A percentile compares a stretch with the other conserved stretches of the same genome.
These are phyloP conservation scores for Ophiocordyceps robertsii DNA, from an alignment of 2,329 filamentous ascomycete species.

Conservation along the genomic window DNA sequence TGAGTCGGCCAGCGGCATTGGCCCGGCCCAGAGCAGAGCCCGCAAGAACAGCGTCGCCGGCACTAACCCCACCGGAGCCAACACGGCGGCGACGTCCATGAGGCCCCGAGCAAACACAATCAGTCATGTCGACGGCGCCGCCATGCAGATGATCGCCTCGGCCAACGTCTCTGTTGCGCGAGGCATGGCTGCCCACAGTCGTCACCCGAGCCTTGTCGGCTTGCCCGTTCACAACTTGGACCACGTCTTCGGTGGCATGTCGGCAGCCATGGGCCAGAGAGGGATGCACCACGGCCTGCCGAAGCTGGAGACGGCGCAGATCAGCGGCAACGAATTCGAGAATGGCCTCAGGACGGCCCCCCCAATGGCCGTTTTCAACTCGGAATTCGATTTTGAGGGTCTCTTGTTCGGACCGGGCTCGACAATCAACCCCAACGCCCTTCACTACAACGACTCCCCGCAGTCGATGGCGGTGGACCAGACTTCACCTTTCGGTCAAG, in stretches of 20 bases:
- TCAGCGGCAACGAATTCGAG: conserved; percentile 50
- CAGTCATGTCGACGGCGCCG: conserved; percentile 72
- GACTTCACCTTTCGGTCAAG: conserved; percentile 44
- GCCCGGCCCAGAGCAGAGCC: conserved; percentile 55
- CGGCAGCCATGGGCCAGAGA: conserved; percentile 51
- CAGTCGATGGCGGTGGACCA: conserved; percentile 51
- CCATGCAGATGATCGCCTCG: conserved; percentile 58
- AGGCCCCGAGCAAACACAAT: conserved; percentile 91
- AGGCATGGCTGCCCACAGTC: conserved; percentile 45
- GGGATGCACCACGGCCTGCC: conserved; percentile 55
- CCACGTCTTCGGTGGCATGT: conserved; percentile 62
- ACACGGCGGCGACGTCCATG: conserved; percentile 43
- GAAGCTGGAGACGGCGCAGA: conserved; percentile 68
- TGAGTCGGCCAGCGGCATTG: conserved; percentile 70
- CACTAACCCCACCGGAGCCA: conserved; percentile 27
- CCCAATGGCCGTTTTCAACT: conserved; percentile 45
- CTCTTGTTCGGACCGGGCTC: conserved; percentile 55
- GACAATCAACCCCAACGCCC: conserved; percentile 56
- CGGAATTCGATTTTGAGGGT: conserved; percentile 34
- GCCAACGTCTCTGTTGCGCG: conserved; percentile 39
- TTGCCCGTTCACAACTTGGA: conserved; percentile 45
- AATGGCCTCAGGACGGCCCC: conserved; percentile 69
- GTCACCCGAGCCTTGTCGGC: conserved; percentile 62
- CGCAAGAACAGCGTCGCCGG: conserved; percentile 85
- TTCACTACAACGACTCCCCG: conserved; percentile 76